Evolutionary conservation across 2,329 filamentous ascomycete species (phyloP).

Genomic region (Dothistroma pini): DNA sequence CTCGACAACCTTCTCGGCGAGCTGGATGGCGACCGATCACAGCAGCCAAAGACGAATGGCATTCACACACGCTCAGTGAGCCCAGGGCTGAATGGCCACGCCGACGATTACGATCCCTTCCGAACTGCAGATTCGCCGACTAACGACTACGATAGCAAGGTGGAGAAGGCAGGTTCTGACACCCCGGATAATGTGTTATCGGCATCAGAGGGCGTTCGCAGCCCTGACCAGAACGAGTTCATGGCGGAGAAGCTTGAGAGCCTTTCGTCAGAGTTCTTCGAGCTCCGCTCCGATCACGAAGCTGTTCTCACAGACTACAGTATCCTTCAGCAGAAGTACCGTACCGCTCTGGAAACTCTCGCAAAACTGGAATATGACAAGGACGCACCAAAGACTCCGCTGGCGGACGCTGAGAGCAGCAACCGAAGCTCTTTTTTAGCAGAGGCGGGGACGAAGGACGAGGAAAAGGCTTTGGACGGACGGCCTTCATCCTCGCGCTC

Average conservation of each 20-base stretch:
- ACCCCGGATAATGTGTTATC: slow-evolving; percentile 8
- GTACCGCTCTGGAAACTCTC: slow-evolving; percentile 77
- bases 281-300: slow-evolving; percentile 88
- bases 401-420: slow-evolving; percentile 51
- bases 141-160: slow-evolving; percentile 19
- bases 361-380: slow-evolving; percentile 73
- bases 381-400: slow-evolving; percentile 66
- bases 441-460: slow-evolving; percentile 62
- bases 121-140: slow-evolving; percentile 13
- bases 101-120: slow-evolving; percentile 27
- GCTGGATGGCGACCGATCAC: slow-evolving; percentile 55
- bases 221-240: slow-evolving; percentile 75
- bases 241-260: slow-evolving; percentile 90
- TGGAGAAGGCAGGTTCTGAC: slow-evolving; percentile 15
- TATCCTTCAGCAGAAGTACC: slow-evolving; percentile 80
- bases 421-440: slow-evolving; percentile 78
- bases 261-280: slow-evolving; percentile 86
- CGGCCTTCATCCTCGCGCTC: slow-evolving; percentile 79
- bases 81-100: slow-evolving; percentile 24
- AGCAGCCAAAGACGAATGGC: slow-evolving; percentile 19
- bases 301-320: slow-evolving; percentile 76
- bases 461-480: slow-evolving; percentile 38
- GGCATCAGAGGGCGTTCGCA: slow-evolving; percentile 49
- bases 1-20: slow-evolving; percentile 90
- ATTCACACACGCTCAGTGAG: slow-evolving; percentile 8